A percentile compares a stretch with the other conserved stretches of the same genome.
Conservation (phyloP, 805 yeast species). For the Pichia exigua region DNA sequence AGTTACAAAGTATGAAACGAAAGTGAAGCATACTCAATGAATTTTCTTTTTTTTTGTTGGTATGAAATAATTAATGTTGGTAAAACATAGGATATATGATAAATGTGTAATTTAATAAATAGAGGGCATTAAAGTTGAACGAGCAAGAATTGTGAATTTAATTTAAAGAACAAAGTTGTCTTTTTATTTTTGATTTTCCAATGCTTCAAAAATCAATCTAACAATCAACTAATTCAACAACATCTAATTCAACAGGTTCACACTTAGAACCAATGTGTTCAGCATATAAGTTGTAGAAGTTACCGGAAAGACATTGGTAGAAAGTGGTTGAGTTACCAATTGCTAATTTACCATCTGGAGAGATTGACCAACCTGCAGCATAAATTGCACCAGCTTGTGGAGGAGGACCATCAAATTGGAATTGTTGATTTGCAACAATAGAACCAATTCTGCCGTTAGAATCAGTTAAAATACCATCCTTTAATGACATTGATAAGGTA, state of each 20-base stretch:
- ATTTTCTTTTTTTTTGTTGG: neutral
- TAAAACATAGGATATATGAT: neutral
- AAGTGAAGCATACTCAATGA: neutral
- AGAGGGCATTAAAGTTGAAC: neutral
- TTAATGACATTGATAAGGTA: slow-evolving; percentile 38
- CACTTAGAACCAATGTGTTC: slow-evolving; percentile 40
- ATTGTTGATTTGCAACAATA: slow-evolving; percentile 55
- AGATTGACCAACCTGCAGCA: slow-evolving; percentile 45
- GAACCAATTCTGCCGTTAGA: slow-evolving; percentile 46
- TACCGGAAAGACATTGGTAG: slow-evolving; percentile 51
- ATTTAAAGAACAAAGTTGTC: too few species aligned
- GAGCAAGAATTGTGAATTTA: too few species aligned
- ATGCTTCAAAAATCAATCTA: too few species aligned
- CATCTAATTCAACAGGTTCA: slow-evolving; percentile 35
- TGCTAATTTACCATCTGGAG: slow-evolving; percentile 39
- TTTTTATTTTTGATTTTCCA: too few species aligned
- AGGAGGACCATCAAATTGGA: slow-evolving; percentile 61
- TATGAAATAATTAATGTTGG: neutral
- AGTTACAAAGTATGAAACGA: slow-evolving; percentile 1
- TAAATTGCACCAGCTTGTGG: slow-evolving; percentile 53
- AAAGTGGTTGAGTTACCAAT: slow-evolving; percentile 40
- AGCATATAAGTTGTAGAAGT: slow-evolving; percentile 51
- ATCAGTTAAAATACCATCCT: slow-evolving; percentile 38
- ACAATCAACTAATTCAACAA: slow-evolving; percentile 40
- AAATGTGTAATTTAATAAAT: neutral